Percentiles rank a stretch among this genome's conserved stretches.
These are phyloP conservation scores for Pisolithus microcarpus DNA, from an alignment of 768 basidiomycete genomes.

Conservation along the genomic window DNA sequence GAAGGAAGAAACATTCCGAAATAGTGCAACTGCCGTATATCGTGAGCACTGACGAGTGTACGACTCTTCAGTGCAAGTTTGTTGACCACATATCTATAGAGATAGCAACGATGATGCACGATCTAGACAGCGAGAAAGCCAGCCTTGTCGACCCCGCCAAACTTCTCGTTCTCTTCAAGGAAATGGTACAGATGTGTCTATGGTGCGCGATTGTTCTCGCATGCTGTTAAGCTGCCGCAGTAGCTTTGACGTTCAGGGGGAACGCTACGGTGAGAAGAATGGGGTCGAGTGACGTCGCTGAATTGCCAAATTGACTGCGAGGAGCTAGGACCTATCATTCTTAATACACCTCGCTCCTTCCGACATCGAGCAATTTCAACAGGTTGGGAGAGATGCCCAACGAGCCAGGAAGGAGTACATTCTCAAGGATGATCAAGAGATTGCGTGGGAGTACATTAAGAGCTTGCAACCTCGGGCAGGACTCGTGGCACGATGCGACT, in stretches of 20 bases:
- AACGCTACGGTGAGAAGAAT: constrained; percentile 71
- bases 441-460: constrained; percentile 67
- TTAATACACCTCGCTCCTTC: constrained; percentile 77
- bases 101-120: constrained; percentile 65
- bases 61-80: background rate
- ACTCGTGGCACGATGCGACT: constrained; percentile 50
- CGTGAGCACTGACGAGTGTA: constrained; percentile 40
- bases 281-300: background rate
- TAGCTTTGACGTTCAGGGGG: constrained; percentile 50
- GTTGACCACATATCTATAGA: constrained; percentile 34
- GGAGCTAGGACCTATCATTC: constrained; percentile 79
- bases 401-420: constrained; percentile 72
- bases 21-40: constrained; percentile 69
- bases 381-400: constrained; percentile 76
- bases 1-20: constrained; percentile 77
- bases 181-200: constrained; percentile 87
- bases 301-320: background rate
- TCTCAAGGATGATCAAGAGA: constrained; percentile 72
- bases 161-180: constrained; percentile 60
- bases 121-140: constrained; percentile 47
- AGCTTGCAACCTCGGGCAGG: constrained; percentile 36
- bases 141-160: constrained; percentile 43
- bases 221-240: background rate
- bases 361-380: constrained; percentile 79
- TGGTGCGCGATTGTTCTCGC: constrained; percentile 35